Base-by-base conservation (phyloP, 2,329 filamentous ascomycete species). In the Geosmithia morbida region DNA sequence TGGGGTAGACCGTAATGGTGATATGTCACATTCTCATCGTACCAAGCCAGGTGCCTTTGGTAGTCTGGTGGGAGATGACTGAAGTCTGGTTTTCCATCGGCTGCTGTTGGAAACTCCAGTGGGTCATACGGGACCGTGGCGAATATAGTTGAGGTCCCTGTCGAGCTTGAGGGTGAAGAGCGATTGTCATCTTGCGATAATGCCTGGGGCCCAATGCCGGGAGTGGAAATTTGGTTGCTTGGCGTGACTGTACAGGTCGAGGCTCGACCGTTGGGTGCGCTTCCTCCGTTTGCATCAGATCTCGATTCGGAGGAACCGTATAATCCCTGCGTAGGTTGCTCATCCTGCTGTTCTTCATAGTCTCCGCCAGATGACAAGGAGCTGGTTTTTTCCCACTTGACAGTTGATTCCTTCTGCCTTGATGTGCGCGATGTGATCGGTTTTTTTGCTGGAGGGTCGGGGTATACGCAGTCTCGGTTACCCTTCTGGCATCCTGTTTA, bases 381-480 rank as follows among this genome's bases (percentile, higher is more conserved):
- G 51, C 74, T 77, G 3, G 17, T 37, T 20, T 20, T 41, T 20
- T 41, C 37, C 33, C 39, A 17, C 33, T 43, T 22, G 19, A 22
- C 4, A n/a, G 43, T 8, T 17, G 41, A 7, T 5, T 48, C 49
- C 42, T 46, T 51, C 33, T 30, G n/a, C 42, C 47, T 41, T 10
- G 19, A 29, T 22, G 42, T 30, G 20, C 37, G 22, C 41, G 64
- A 53, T 33, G 45, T 33, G 17, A 57, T 51, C 44, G 17, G 11
- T 43, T 44, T 47, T 26, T 18, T 20, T 37, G 41, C 61, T 44
- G 77, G 67, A 29, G 81, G 70, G 44, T 90, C 87, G 2, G 92
- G 90, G 61, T 96, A 98, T 49, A 85, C 73, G 61, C 92, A 98
- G 53, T 94, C 87, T 65, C 92, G 78, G 55, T 81, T 85, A 45